Evolutionary conservation across 202 grass and related monocot species (phyloP).

Genomic region (Carex sylvatica): DNA sequence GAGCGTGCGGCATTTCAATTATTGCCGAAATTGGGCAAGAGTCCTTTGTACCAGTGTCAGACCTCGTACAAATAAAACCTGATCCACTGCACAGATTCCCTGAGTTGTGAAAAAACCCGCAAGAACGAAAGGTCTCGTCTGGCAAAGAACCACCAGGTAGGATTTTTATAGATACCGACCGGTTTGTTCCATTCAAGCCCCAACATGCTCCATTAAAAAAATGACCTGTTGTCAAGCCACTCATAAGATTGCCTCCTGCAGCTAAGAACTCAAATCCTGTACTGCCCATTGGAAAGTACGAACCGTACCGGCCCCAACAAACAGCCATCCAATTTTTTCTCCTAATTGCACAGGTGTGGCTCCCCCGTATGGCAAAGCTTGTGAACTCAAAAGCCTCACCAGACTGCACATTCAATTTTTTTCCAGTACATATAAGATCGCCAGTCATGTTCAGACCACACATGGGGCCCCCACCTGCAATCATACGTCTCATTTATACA

Average conservation of each 20-base stretch:
- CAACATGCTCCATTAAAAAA: background rate
- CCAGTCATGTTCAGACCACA: background rate
- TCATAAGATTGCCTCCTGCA: background rate
- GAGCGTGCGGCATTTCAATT: too few species aligned
- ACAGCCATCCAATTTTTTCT: background rate
- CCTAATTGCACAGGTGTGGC: background rate
- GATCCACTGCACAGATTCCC: too few species aligned
- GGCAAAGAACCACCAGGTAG: background rate
- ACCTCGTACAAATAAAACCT: too few species aligned
- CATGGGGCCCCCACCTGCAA: background rate
- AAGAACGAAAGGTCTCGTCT: too few species aligned
- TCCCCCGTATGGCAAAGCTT: background rate
- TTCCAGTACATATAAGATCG: background rate
- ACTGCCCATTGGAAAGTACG: background rate
- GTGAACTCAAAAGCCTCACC: background rate
- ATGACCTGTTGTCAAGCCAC: background rate
- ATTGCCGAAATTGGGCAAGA: too few species aligned
- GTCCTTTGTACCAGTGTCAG: too few species aligned
- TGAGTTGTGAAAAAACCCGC: too few species aligned
- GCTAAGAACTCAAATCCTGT: slow-evolving; percentile 11
- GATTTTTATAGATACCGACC: background rate
- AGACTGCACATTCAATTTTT: background rate
- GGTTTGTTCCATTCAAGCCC: background rate
- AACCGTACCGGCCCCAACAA: background rate
- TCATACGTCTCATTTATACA: background rate